phyloP scores from a whole-genome alignment of 305 asterid species.

The Euphrasia arctica region DNA sequence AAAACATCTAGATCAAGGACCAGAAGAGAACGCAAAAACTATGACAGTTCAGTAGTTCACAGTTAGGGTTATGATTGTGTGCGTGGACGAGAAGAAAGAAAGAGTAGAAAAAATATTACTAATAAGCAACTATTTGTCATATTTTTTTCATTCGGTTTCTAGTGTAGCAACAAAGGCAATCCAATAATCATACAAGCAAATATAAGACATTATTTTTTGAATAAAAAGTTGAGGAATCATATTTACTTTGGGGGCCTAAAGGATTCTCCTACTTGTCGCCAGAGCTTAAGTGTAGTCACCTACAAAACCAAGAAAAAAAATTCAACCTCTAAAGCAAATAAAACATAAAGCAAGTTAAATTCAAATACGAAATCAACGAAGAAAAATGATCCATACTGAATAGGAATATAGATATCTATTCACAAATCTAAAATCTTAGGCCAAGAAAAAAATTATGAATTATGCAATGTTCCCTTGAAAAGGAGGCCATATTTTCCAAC shows the following conservation, averaged over 20 bases:
- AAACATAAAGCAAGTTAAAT: slow-evolving; percentile 1
- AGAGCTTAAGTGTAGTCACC: slow-evolving; percentile 88
- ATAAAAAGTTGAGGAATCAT: slow-evolving; percentile 20
- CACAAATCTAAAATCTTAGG: slow-evolving; percentile 16
- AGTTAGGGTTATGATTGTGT: neutral
- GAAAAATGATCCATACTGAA: slow-evolving; percentile 15
- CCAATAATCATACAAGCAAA: slow-evolving; percentile 5
- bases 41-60: slow-evolving; percentile 16
- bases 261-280: slow-evolving; percentile 98
- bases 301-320: slow-evolving; percentile 32
- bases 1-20: slow-evolving; percentile 18
- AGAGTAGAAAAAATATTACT: neutral
- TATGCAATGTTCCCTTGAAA: neutral
- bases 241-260: slow-evolving; percentile 88
- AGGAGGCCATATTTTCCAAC: neutral
- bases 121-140: neutral
- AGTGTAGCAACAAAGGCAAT: slow-evolving; percentile 22
- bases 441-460: neutral
- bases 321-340: slow-evolving; percentile 17
- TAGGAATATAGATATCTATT: slow-evolving; percentile 11
- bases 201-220: slow-evolving; percentile 16
- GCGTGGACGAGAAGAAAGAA: neutral
- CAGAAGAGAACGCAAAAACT: slow-evolving; percentile 15
- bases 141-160: neutral
- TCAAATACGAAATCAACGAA: slow-evolving; percentile 17